Conservation (phyloP, 768 basidiomycete genomes). For the Kwoniella sp. region DNA sequence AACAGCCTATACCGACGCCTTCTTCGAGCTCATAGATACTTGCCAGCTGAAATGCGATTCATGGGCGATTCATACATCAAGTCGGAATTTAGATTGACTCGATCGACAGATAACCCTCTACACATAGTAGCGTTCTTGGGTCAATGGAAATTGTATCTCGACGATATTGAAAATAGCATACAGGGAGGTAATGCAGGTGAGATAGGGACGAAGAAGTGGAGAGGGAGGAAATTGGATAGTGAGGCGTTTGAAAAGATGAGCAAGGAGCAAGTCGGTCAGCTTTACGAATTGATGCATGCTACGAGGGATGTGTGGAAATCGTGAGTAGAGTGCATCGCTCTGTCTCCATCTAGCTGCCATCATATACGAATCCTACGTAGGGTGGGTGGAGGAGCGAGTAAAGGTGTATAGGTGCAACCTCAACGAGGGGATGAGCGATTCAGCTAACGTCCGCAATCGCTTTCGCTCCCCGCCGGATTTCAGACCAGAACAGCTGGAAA, state of each 20-base stretch:
- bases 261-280: constrained; percentile 82
- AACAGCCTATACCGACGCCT: constrained; percentile 76
- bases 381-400: no score
- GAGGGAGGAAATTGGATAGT: constrained; percentile 52
- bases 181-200: constrained; percentile 19
- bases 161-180: constrained; percentile 62
- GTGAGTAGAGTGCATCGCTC: no score
- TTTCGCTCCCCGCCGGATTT: no score
- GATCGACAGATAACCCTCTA: constrained; percentile 74
- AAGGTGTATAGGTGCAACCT: no score
- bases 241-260: constrained; percentile 60
- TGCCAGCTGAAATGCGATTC: constrained; percentile 77
- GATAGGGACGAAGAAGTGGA: constrained; percentile 15
- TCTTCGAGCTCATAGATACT: constrained; percentile 72
- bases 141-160: constrained; percentile 93
- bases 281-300: constrained; percentile 92
- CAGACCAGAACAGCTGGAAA: constrained; percentile 35
- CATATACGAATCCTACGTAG: no score
- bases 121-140: constrained; percentile 93
- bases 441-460: no score
- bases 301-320: constrained; percentile 86
- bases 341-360: no score
- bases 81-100: constrained; percentile 84
- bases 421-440: no score
- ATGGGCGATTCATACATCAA: constrained; percentile 86